phyloP scores from a whole-genome alignment of 2,329 filamentous ascomycete species.

The Zopfia rhizophila region DNA sequence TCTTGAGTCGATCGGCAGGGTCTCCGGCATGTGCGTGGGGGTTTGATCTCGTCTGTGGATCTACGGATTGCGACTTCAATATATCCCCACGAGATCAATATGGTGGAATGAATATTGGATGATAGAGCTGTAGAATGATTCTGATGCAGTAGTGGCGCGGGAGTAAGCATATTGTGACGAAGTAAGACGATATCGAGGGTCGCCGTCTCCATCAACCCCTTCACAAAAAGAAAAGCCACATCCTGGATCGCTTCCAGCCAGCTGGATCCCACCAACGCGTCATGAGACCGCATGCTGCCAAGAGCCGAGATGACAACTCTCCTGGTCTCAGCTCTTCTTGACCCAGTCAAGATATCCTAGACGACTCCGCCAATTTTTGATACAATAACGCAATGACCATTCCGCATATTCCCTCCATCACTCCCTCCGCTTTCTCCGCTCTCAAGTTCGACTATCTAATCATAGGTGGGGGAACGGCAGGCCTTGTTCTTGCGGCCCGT shows the following conservation, averaged over 20 bases:
- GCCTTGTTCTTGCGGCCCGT: conserved; percentile 80
- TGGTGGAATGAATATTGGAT: too few species aligned
- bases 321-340: not conserved
- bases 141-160: too few species aligned
- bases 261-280: conserved; percentile 1
- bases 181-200: too few species aligned
- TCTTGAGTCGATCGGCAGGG: conserved; percentile 7
- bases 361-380: not conserved
- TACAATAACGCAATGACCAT: conserved; percentile 1
- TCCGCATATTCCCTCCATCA: conserved; percentile 1
- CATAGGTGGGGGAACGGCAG: conserved; percentile 78
- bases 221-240: conserved; percentile 9
- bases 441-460: conserved; percentile 21
- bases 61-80: too few species aligned
- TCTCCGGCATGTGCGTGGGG: not conserved
- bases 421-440: conserved; percentile 11
- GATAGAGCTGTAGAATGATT: too few species aligned
- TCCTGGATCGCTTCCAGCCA: conserved; percentile 1
- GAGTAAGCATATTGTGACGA: too few species aligned
- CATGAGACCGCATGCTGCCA: conserved; percentile 9
- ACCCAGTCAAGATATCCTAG: not conserved
- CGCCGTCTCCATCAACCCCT: too few species aligned
- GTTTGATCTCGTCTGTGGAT: too few species aligned
- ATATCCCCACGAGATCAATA: too few species aligned
- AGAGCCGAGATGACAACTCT: conserved; percentile 1